phyloP scores from a whole-genome alignment of 257 asterid genomes.

The Handroanthus guayacan region DNA sequence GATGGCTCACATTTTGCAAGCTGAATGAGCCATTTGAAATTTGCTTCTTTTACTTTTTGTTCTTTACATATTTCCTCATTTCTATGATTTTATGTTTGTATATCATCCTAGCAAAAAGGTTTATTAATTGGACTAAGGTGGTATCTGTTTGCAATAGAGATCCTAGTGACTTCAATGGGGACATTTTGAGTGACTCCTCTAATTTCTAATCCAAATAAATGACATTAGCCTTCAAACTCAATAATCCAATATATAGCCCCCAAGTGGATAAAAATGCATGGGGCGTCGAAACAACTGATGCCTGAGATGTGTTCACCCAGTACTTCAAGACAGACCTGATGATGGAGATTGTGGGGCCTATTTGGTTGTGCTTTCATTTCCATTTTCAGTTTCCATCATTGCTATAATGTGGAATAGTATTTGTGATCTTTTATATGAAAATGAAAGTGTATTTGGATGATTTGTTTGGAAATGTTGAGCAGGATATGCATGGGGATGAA shows the following conservation, averaged over 20 bases:
- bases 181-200: not conserved
- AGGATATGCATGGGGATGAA: too few species aligned
- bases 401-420: too few species aligned
- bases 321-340: slow-evolving; percentile 1
- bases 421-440: too few species aligned
- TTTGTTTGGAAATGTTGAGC: too few species aligned
- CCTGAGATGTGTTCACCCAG: slow-evolving; percentile 17
- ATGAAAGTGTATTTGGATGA: too few species aligned
- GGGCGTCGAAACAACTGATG: slow-evolving; percentile 25
- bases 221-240: slow-evolving; percentile 10
- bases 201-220: slow-evolving; percentile 10
- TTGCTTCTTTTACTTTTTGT: not conserved
- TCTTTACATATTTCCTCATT: not conserved
- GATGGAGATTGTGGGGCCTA: not conserved
- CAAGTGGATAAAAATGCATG: slow-evolving; percentile 4
- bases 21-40: not conserved
- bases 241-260: slow-evolving; percentile 13
- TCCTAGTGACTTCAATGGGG: slow-evolving; percentile 1
- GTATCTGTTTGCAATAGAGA: slow-evolving; percentile 2
- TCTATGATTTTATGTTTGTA: not conserved
- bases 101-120: not conserved
- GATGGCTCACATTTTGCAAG: not conserved
- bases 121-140: not conserved
- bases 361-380: too few species aligned
- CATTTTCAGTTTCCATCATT: too few species aligned